A percentile compares a stretch with the other conserved stretches of the same genome.
Conservation (phyloP, 2,329 filamentous ascomycete genomes). For the Mycosphaerella arachidis region DNA sequence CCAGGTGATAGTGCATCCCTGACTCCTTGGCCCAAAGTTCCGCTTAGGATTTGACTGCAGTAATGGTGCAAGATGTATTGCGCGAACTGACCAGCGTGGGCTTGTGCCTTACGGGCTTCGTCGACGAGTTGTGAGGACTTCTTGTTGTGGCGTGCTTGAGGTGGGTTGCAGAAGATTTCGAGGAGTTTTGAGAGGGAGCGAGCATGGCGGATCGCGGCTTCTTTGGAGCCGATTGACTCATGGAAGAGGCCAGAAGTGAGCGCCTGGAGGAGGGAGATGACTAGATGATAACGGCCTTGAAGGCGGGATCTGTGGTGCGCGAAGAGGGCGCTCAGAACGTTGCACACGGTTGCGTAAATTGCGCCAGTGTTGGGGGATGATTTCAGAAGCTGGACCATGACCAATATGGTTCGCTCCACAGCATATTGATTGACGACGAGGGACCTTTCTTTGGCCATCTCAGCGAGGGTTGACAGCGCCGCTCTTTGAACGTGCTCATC, state of each 20-base stretch:
- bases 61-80: slow-evolving; percentile 56
- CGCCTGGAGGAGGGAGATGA: slow-evolving; percentile 52
- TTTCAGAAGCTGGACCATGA: slow-evolving; percentile 33
- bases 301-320: slow-evolving; percentile 56
- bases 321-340: slow-evolving; percentile 50
- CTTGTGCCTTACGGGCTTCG: slow-evolving; percentile 55
- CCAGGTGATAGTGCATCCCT: slow-evolving; percentile 51
- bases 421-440: slow-evolving; percentile 42
- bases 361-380: slow-evolving; percentile 27
- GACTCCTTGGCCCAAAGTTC: slow-evolving; percentile 47
- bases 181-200: slow-evolving; percentile 52
- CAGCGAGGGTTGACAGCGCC: slow-evolving; percentile 18
- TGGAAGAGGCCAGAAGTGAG: slow-evolving; percentile 55
- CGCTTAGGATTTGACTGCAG: slow-evolving; percentile 48
- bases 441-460: slow-evolving; percentile 26
- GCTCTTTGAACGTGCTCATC: background rate
- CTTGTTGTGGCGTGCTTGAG: slow-evolving; percentile 40
- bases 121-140: slow-evolving; percentile 48
- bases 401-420: slow-evolving; percentile 39
- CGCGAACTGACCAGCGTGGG: slow-evolving; percentile 54
- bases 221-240: slow-evolving; percentile 20
- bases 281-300: slow-evolving; percentile 56
- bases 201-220: slow-evolving; percentile 40
- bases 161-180: slow-evolving; percentile 58
- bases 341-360: slow-evolving; percentile 53